Conservation (phyloP, 768 basidiomycete genomes). For the Pleurotus salmoneostramineus region DNA sequence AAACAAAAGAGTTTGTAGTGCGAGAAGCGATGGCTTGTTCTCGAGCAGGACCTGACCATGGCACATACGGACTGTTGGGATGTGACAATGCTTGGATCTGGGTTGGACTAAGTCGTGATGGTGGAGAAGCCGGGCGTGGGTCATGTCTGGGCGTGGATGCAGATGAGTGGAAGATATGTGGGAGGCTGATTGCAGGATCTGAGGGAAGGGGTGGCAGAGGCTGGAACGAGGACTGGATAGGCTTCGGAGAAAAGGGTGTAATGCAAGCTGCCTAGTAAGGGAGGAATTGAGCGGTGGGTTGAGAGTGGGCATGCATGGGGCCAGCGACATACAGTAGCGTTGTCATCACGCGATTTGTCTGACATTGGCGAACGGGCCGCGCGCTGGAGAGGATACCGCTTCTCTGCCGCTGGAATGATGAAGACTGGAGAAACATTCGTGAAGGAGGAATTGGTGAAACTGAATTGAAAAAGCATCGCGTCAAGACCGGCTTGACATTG, state of each 20-base stretch:
- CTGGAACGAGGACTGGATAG: not conserved
- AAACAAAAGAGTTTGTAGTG: slow-evolving; percentile 31
- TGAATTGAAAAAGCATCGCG: slow-evolving; percentile 31
- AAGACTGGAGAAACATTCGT: slow-evolving; percentile 16
- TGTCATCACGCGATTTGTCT: slow-evolving; percentile 24
- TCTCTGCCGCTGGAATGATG: slow-evolving; percentile 10
- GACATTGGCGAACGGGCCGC: slow-evolving; percentile 24
- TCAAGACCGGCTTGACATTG: slow-evolving; percentile 41
- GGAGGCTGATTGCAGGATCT: too few relatives aligned
- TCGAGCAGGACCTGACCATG: slow-evolving; percentile 40
- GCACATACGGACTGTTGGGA: slow-evolving; percentile 54
- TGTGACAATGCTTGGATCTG: slow-evolving; percentile 37
- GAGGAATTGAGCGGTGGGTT: not conserved
- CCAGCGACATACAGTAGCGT: slow-evolving; percentile 22
- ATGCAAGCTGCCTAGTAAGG: not conserved
- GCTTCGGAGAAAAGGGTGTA: not conserved
- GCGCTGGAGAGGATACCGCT: not conserved
- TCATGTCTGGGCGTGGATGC: not conserved
- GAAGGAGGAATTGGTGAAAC: slow-evolving; percentile 17
- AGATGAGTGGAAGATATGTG: not conserved
- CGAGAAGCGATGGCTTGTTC: slow-evolving; percentile 36
- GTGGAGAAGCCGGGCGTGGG: not conserved
- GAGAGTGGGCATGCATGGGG: not conserved
- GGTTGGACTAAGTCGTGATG: slow-evolving; percentile 14
- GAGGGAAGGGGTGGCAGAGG: not conserved